Evolutionary conservation across 495 filamentous ascomycete species (phyloP).

Genomic region (Aspergillus carlsbadensis): DNA sequence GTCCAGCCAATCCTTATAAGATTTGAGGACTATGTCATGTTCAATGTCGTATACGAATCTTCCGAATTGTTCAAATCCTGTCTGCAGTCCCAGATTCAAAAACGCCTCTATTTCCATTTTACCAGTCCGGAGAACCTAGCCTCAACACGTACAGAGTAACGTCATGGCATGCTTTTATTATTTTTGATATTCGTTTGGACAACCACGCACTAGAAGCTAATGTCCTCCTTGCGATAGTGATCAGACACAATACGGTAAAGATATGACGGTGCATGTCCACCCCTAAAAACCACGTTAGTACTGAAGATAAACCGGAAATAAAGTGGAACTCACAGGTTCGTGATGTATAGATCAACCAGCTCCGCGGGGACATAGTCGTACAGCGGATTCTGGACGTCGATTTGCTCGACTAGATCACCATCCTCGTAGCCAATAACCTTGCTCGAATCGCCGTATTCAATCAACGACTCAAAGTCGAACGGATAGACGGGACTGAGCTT

Average conservation of each 20-base stretch:
- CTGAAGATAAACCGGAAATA: not conserved
- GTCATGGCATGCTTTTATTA: not conserved
- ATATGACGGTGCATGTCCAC: constrained; percentile 77
- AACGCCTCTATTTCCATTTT: not conserved
- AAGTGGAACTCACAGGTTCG: constrained; percentile 76
- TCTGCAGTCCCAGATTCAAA: not conserved
- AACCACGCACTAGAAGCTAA: constrained; percentile 50
- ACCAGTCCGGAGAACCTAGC: not conserved
- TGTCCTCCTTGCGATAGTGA: constrained; percentile 82
- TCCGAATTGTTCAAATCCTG: too few species aligned
- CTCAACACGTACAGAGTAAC: not conserved
- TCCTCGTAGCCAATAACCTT: constrained; percentile 72
- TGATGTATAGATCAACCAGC: constrained; percentile 84
- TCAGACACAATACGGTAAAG: constrained; percentile 78
- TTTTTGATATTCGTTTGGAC: constrained; percentile 1
- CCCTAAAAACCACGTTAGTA: constrained; percentile 46
- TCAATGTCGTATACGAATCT: too few species aligned
- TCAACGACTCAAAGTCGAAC: constrained; percentile 70
- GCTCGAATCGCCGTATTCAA: constrained; percentile 78
- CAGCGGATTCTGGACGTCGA: constrained; percentile 77
- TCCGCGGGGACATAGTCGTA: constrained; percentile 82
- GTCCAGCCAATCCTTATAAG: not conserved
- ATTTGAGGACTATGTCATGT: too few species aligned
- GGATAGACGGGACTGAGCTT: constrained; percentile 88
- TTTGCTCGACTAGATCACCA: constrained; percentile 68